These are phyloP conservation scores for Colletotrichum echinochloae DNA, from an alignment of 2,329 filamentous ascomycete genomes.

Conservation along the genomic window DNA sequence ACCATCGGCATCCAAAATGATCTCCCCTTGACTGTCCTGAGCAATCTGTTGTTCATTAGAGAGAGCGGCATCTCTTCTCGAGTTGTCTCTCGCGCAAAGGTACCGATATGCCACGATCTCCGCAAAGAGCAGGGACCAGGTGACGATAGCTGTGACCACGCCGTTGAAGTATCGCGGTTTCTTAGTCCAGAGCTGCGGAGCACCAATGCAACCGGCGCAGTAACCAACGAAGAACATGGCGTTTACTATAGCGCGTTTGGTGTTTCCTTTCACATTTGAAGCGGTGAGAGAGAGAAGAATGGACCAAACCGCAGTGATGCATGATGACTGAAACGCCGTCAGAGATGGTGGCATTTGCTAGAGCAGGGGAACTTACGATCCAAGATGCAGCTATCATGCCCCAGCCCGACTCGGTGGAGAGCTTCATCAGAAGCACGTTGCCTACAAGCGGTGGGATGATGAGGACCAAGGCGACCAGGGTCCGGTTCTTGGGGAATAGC, in stretches of 20 bases:
- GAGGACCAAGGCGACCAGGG: conserved; percentile 53
- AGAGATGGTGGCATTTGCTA: not conserved
- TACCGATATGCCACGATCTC: conserved; percentile 50
- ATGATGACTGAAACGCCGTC: conserved; percentile 50
- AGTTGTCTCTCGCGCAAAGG: conserved; percentile 52
- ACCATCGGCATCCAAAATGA: conserved; percentile 44
- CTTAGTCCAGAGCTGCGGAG: conserved; percentile 62
- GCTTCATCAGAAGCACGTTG: conserved; percentile 56
- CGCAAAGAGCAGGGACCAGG: conserved; percentile 55
- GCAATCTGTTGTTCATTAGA: not conserved
- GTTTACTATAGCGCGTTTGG: conserved; percentile 60
- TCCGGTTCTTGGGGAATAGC: conserved; percentile 55
- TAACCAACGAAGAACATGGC: conserved; percentile 64
- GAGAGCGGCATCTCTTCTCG: conserved; percentile 41
- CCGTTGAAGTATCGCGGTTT: conserved; percentile 59
- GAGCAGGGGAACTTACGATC: conserved; percentile 48
- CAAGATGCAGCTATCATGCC: conserved; percentile 61
- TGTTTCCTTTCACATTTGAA: conserved; percentile 65
- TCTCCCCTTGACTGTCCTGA: conserved; percentile 1
- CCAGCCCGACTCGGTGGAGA: conserved; percentile 56
- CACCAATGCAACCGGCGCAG: conserved; percentile 59
- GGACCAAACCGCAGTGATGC: conserved; percentile 56
- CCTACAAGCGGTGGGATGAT: conserved; percentile 58
- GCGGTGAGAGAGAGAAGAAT: conserved; percentile 58
- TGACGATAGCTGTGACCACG: conserved; percentile 58